Evolutionary conservation across 306 rosid genomes (phyloP), one percentile per base, ranked within the genome.

Genomic region (Argentina anserina): DNA sequence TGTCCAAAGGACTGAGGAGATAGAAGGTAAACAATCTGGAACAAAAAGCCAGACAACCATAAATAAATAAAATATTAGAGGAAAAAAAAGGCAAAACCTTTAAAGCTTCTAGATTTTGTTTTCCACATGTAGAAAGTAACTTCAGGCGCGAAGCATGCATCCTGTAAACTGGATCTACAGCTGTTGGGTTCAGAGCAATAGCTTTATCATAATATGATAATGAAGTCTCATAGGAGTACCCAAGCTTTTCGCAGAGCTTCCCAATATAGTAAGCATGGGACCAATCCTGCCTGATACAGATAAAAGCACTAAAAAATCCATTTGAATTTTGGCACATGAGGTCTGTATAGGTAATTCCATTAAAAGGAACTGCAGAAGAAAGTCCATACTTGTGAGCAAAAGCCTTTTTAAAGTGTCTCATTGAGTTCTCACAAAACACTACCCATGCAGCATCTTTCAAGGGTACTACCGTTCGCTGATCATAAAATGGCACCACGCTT

Each of bases 61-160:
- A 23, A 10, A 53, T 25, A 53, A 56, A 25, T n/a, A 56, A 12
- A 4, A 0, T 1, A 76, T n/a, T n/a, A n/a, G n/a, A 62, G 56
- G 59, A 10, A 56, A 6, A 11, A 36, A 36, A 21, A 21, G 15
- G 5, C 5, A 33, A 34, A 78, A 93, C 98, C 98, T 93, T 89
- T 71, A 91, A 77, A 84, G 80, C 78, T 71, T 87, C 94, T 81
- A 77, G 78, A 77, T 83, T 87, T 71, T 85, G 88, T 81, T 87
- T 88, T 81, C 91, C 92, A 31, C 84, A 72, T 63, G 78, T 86
- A 74, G 60, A 80, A 42, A 93, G 88, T 52, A 90, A 85, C 90
- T 93, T 93, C 79, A 93, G 81, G 71, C 98, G 98, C 4, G 98
- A 93, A 64, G 96, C 97, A 83, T 93, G 98, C 92, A 93, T 87